Evolutionary conservation across 2,329 filamentous ascomycete species (phyloP).

Genomic region (Purpureocillium lavendulum): DNA sequence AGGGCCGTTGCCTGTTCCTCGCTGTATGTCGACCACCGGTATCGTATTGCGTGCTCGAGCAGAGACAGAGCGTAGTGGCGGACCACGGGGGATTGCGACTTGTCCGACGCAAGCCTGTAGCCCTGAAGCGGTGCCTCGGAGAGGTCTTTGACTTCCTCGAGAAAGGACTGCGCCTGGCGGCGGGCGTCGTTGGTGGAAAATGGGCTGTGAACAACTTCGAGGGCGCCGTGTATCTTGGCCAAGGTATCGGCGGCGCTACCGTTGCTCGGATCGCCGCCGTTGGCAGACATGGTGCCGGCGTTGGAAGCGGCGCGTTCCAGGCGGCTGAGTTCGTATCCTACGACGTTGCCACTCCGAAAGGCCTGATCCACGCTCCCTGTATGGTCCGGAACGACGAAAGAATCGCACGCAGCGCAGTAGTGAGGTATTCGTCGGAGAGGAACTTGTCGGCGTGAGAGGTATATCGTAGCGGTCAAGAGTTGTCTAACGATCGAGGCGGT

Average conservation of each 20-base stretch:
- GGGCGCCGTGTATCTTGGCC: conserved; percentile 69
- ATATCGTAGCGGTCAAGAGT: too few relatives aligned
- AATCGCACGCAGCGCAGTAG: too few relatives aligned
- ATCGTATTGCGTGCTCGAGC: conserved; percentile 81
- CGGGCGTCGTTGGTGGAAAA: conserved; percentile 74
- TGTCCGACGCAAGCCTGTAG: conserved; percentile 71
- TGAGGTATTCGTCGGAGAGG: too few relatives aligned
- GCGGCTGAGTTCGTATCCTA: neutral
- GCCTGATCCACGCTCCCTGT: too few relatives aligned
- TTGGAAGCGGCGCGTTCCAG: conserved; percentile 2
- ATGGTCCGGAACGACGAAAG: too few relatives aligned
- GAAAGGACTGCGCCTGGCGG: conserved; percentile 72
- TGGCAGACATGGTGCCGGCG: conserved; percentile 24
- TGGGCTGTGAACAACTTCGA: conserved; percentile 80
- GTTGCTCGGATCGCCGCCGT: conserved; percentile 26
- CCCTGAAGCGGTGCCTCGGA: conserved; percentile 77
- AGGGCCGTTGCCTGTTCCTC: conserved; percentile 59
- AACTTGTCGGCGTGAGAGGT: too few relatives aligned
- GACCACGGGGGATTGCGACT: conserved; percentile 67
- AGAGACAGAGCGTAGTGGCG: conserved; percentile 91
- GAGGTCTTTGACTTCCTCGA: conserved; percentile 77
- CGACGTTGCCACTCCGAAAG: too few relatives aligned
- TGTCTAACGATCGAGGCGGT: too few relatives aligned
- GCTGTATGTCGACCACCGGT: conserved; percentile 70
- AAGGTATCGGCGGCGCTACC: conserved; percentile 39